Percentiles rank a stretch among this genome's conserved stretches.
Evolutionary conservation across 2,329 filamentous ascomycete species (phyloP).

Genomic region (Alternaria sp.): DNA sequence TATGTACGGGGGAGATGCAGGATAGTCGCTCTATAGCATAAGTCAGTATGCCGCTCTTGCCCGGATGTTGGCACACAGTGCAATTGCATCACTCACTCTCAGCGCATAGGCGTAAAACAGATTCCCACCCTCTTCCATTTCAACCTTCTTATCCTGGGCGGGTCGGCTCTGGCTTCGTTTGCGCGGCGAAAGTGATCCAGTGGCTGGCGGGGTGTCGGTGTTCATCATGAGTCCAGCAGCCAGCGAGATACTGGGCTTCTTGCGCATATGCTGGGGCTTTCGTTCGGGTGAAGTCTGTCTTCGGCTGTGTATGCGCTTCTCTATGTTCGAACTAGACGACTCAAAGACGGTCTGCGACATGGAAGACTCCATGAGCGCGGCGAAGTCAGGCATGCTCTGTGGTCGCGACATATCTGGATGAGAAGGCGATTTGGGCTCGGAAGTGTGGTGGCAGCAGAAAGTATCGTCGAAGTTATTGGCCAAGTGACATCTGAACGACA

Average conservation of each 20-base stretch:
- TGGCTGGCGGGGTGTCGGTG: conserved; percentile 25
- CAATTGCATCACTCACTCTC: conserved; percentile 32
- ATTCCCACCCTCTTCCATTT: conserved; percentile 24
- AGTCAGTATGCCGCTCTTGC: conserved; percentile 19
- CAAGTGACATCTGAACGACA: conserved; percentile 19
- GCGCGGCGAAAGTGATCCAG: conserved; percentile 26
- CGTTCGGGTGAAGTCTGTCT: conserved; percentile 34
- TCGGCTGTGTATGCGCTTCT: conserved; percentile 33
- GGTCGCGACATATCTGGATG: conserved; percentile 37
- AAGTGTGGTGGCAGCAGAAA: conserved; percentile 15
- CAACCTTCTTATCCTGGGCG: conserved; percentile 11
- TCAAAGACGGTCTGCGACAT: conserved; percentile 25
- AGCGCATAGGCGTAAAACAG: conserved; percentile 50
- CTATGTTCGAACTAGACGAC: conserved; percentile 36
- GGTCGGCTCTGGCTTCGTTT: conserved; percentile 21
- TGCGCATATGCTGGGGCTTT: conserved; percentile 31
- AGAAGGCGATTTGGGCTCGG: conserved; percentile 1
- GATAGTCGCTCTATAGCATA: conserved; percentile 38
- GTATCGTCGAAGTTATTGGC: conserved; percentile 20
- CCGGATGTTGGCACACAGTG: neutral
- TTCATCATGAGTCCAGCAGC: conserved; percentile 50
- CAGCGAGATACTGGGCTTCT: conserved; percentile 47
- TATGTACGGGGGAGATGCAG: conserved; percentile 44
- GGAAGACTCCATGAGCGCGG: conserved; percentile 41
- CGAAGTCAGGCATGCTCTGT: conserved; percentile 49